Evolutionary conservation across 495 filamentous ascomycete species (phyloP).

Genomic region (Lophiostoma macrostomum): DNA sequence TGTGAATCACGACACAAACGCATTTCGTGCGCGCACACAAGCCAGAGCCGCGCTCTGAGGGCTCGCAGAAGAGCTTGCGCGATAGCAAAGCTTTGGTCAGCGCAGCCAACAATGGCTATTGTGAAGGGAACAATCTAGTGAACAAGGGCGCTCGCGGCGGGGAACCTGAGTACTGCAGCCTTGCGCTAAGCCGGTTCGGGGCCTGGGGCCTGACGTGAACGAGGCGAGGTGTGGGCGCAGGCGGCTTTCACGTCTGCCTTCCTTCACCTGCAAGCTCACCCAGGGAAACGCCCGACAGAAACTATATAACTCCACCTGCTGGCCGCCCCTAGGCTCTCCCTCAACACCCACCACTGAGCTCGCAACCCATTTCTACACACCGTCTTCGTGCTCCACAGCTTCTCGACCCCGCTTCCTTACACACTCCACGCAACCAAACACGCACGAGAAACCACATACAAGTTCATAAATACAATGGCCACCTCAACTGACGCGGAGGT

Average conservation of each 20-base stretch:
- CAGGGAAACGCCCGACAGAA: background rate
- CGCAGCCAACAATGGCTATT: too few relatives aligned
- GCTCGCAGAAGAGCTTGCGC: too few relatives aligned
- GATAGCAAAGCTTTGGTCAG: too few relatives aligned
- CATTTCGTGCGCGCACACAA: too few relatives aligned
- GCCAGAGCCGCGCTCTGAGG: too few relatives aligned
- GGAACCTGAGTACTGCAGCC: slow-evolving; percentile 12
- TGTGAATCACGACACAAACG: too few relatives aligned
- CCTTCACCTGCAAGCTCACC: slow-evolving; percentile 12
- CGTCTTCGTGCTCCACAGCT: background rate
- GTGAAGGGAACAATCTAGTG: background rate
- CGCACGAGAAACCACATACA: too few relatives aligned
- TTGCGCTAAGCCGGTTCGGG: slow-evolving; percentile 10
- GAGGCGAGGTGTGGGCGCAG: slow-evolving; percentile 3
- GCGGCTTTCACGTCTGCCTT: slow-evolving; percentile 1
- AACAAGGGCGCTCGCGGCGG: background rate
- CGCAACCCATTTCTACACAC: background rate
- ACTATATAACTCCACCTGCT: slow-evolving; percentile 5
- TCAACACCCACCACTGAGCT: background rate
- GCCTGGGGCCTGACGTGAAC: slow-evolving; percentile 12
- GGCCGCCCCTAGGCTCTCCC: background rate
- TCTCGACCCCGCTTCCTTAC: slow-evolving; percentile 5
- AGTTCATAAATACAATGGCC: slow-evolving; percentile 37
- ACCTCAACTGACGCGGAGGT: slow-evolving; percentile 1
- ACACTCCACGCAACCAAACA: background rate